Percentiles rank a stretch among this genome's conserved stretches.
Conservation (phyloP, 257 asterid genomes). For the Paraleonurus japonicus region DNA sequence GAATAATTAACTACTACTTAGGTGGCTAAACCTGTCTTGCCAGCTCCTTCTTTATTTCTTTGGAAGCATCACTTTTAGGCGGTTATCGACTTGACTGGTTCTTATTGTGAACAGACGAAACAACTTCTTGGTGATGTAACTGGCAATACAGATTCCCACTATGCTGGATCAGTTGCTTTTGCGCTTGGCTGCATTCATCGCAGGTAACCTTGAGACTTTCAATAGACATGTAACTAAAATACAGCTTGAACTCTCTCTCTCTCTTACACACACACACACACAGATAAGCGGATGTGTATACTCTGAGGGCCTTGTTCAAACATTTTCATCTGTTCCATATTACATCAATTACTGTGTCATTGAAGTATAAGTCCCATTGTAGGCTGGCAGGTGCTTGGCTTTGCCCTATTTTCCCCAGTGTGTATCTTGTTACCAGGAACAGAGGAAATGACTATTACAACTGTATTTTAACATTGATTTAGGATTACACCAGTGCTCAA, state of each 20-base stretch:
- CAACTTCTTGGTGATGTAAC: constrained; percentile 73
- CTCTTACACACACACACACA: background rate
- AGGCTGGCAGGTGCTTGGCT: constrained; percentile 13
- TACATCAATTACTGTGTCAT: background rate
- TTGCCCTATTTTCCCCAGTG: background rate
- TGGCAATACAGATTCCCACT: constrained; percentile 55
- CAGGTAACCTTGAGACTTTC: constrained; percentile 58
- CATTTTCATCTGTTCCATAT: background rate
- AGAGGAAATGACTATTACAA: background rate
- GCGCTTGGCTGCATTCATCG: constrained; percentile 95
- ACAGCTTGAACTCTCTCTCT: constrained; percentile 10
- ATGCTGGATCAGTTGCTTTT: constrained; percentile 90
- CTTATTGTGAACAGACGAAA: constrained; percentile 65
- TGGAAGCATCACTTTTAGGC: constrained; percentile 19
- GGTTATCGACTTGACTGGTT: constrained; percentile 29
- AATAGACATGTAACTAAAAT: constrained; percentile 12
- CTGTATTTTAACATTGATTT: background rate
- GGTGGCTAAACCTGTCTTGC: constrained; percentile 6
- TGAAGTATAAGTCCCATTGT: background rate
- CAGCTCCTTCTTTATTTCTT: constrained; percentile 12
- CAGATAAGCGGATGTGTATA: background rate
- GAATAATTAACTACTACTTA: background rate
- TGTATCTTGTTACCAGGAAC: constrained; percentile 19
- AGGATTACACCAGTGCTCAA: constrained; percentile 19
- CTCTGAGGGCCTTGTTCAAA: background rate